Conservation (phyloP, 2,329 filamentous ascomycete species). For the Diplodia intermedia region DNA sequence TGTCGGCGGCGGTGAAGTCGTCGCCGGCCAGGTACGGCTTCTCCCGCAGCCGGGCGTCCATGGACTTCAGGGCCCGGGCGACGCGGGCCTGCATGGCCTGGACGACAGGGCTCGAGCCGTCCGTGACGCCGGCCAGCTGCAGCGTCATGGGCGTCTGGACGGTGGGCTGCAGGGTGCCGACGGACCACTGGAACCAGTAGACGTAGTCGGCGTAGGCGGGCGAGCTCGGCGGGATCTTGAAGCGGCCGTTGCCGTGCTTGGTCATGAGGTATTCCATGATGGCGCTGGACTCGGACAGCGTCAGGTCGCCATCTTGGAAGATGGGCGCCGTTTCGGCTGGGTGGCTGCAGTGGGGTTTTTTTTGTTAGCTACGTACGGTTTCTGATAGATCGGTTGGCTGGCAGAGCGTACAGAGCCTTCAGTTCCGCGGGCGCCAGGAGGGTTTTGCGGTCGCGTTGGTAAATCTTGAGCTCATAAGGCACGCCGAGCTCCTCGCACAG, state of each 20-base stretch:
- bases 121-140: conserved; percentile 36
- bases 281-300: conserved; percentile 66
- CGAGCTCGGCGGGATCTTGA: conserved; percentile 56
- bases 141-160: conserved; percentile 45
- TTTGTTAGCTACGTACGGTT: conserved; percentile 32
- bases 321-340: conserved; percentile 65
- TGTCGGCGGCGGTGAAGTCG: conserved; percentile 69
- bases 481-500: conserved; percentile 69
- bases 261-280: conserved; percentile 67
- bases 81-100: conserved; percentile 45
- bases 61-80: conserved; percentile 48
- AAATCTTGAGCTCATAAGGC: conserved; percentile 58
- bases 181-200: conserved; percentile 69
- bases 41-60: conserved; percentile 58
- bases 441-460: conserved; percentile 54
- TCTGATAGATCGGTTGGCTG: neutral
- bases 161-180: conserved; percentile 50
- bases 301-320: conserved; percentile 63
- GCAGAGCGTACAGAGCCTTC: conserved; percentile 39
- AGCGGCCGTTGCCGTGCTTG: conserved; percentile 52
- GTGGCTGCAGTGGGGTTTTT: conserved; percentile 44
- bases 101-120: conserved; percentile 39
- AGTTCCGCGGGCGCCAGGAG: conserved; percentile 42
- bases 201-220: conserved; percentile 65
- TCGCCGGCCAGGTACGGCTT: conserved; percentile 64